These are phyloP conservation scores for Kokia cookei DNA, from an alignment of 441 rosid genomes.

Conservation along the genomic window DNA sequence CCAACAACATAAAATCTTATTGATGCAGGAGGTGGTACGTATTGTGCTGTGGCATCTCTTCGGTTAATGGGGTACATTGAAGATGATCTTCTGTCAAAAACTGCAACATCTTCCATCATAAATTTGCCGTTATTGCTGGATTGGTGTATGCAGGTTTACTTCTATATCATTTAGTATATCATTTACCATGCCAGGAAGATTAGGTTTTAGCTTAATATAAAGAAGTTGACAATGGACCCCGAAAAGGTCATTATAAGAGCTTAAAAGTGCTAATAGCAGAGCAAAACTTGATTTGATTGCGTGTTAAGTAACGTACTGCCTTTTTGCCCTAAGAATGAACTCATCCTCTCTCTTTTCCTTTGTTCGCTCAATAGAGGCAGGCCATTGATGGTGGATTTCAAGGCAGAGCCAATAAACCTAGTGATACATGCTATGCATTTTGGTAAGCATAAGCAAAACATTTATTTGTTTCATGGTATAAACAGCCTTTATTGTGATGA, in stretches of 20 bases:
- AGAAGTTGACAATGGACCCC: background rate
- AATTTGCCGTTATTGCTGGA: slow-evolving; percentile 50
- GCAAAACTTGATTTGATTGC: background rate
- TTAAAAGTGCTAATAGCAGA: background rate
- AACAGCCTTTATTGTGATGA: slow-evolving; percentile 11
- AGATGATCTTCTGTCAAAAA: slow-evolving; percentile 49
- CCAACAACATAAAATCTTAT: slow-evolving; percentile 45
- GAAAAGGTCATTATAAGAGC: background rate
- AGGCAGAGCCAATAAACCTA: slow-evolving; percentile 79
- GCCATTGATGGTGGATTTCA: slow-evolving; percentile 83
- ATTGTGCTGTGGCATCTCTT: slow-evolving; percentile 93
- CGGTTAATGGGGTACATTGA: slow-evolving; percentile 75
- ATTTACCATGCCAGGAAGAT: background rate
- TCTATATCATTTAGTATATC: slow-evolving; percentile 11
- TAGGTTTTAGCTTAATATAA: background rate
- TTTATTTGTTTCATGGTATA: background rate
- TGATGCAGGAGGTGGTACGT: slow-evolving; percentile 90
- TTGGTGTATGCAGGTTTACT: slow-evolving; percentile 72
- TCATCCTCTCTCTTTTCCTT: background rate
- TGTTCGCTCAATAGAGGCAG: slow-evolving; percentile 56
- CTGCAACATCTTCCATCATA: slow-evolving; percentile 35
- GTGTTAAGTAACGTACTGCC: background rate
- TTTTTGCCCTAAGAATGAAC: background rate
- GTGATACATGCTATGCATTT: slow-evolving; percentile 97
- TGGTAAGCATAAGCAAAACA: slow-evolving; percentile 44